These are phyloP conservation scores for Leccinum huronense DNA, from an alignment of 1,284 basidiomycete species.

Conservation along the genomic window DNA sequence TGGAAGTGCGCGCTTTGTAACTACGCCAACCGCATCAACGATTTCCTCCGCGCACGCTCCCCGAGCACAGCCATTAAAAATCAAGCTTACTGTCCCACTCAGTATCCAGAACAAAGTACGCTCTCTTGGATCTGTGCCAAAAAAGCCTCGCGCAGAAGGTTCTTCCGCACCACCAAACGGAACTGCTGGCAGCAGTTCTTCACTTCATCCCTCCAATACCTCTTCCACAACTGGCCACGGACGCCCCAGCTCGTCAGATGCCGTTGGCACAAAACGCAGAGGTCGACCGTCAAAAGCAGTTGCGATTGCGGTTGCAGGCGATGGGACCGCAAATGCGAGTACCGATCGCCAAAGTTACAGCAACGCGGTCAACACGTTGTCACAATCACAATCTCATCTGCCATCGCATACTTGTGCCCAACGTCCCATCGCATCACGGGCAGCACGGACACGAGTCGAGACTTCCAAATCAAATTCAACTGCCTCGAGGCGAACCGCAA, in stretches of 20 bases:
- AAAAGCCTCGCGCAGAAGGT: slow-evolving; percentile 22
- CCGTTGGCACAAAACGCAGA: slow-evolving; percentile 47
- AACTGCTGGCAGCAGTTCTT: slow-evolving; percentile 23
- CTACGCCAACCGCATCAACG: slow-evolving; percentile 29
- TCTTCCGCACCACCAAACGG: slow-evolving; percentile 16
- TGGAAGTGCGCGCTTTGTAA: slow-evolving; percentile 31
- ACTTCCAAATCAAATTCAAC: slow-evolving; percentile 35
- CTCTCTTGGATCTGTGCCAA: slow-evolving; percentile 25
- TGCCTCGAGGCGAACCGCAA: slow-evolving; percentile 34
- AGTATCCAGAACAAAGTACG: slow-evolving; percentile 46
- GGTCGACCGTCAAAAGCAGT: slow-evolving; percentile 54
- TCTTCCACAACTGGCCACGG: slow-evolving; percentile 33
- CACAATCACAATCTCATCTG: slow-evolving; percentile 37
- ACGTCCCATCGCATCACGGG: slow-evolving; percentile 27
- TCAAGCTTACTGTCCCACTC: slow-evolving; percentile 68
- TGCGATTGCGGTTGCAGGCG: slow-evolving; percentile 30
- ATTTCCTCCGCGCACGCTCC: slow-evolving; percentile 26
- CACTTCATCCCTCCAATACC: slow-evolving; percentile 12
- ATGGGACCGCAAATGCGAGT: slow-evolving; percentile 27
- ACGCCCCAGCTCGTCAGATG: slow-evolving; percentile 24
- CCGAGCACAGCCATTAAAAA: slow-evolving; percentile 57
- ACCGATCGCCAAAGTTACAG: slow-evolving; percentile 22
- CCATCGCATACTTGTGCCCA: slow-evolving; percentile 27
- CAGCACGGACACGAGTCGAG: slow-evolving; percentile 25
- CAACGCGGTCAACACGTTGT: slow-evolving; percentile 36